Conservation (phyloP, 2,329 filamentous ascomycete genomes). For the Xylariales sp. region DNA sequence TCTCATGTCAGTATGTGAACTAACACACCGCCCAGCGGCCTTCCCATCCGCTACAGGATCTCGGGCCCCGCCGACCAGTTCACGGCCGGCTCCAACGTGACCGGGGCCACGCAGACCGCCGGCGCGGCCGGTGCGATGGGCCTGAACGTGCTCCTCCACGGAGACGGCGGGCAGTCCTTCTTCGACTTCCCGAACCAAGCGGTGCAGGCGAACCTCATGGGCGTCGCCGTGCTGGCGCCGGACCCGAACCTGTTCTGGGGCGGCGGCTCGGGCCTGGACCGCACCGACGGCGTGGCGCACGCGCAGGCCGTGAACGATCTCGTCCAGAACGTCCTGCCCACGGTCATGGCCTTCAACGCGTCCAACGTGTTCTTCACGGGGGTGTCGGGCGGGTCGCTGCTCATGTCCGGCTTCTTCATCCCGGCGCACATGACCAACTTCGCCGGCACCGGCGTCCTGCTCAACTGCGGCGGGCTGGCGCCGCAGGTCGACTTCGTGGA, state of each 20-base stretch:
- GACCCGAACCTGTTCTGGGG: slow-evolving; percentile 55
- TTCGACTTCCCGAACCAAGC: slow-evolving; percentile 54
- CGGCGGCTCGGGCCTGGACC: slow-evolving; percentile 44
- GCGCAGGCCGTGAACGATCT: slow-evolving; percentile 51
- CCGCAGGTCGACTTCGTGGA: slow-evolving; percentile 46
- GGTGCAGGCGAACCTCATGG: slow-evolving; percentile 45
- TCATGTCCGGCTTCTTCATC: slow-evolving; percentile 54
- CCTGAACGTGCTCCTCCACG: slow-evolving; percentile 54
- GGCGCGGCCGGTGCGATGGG: slow-evolving; percentile 35
- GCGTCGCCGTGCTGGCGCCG: slow-evolving; percentile 49
- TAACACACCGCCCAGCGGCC: slow-evolving; percentile 30
- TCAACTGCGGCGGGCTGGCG: slow-evolving; percentile 50
- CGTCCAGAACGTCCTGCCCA: slow-evolving; percentile 42
- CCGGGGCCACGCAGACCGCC: slow-evolving; percentile 33
- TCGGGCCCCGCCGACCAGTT: slow-evolving; percentile 51
- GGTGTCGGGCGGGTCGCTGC: slow-evolving; percentile 49
- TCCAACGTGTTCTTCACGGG: slow-evolving; percentile 53
- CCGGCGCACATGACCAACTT: slow-evolving; percentile 50
- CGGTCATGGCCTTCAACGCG: slow-evolving; percentile 48
- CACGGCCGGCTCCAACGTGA: slow-evolving; percentile 42
- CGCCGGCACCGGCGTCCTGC: slow-evolving; percentile 44
- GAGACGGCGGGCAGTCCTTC: slow-evolving; percentile 56
- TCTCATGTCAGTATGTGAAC: neutral
- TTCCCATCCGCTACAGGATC: slow-evolving; percentile 52
- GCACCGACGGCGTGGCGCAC: slow-evolving; percentile 52